These are phyloP conservation scores for Schoenoplectus triqueter DNA, from an alignment of 202 grass and related monocot genomes.

Conservation along the genomic window DNA sequence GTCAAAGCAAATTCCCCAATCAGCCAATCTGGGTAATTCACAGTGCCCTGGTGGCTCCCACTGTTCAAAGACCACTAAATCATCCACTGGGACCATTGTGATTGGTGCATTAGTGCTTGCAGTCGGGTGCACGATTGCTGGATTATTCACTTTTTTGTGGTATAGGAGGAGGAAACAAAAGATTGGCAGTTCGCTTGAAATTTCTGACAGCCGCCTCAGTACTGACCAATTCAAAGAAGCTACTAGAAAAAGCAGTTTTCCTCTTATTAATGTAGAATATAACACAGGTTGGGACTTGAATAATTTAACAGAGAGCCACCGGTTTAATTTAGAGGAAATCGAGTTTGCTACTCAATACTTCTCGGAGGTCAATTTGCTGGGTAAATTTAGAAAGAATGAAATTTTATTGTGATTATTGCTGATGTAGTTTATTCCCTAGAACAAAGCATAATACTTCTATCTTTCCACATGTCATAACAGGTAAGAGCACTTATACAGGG, in stretches of 20 bases:
- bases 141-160: slow-evolving; percentile 63
- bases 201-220: slow-evolving; percentile 89
- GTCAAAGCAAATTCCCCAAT: slow-evolving; percentile 64
- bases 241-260: slow-evolving; percentile 69
- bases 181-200: slow-evolving; percentile 89
- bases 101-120: slow-evolving; percentile 57
- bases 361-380: slow-evolving; percentile 83
- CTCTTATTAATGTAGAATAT: slow-evolving; percentile 74
- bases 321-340: slow-evolving; percentile 97
- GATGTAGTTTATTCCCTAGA: neutral
- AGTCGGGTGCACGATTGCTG: slow-evolving; percentile 51
- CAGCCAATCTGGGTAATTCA: slow-evolving; percentile 41
- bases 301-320: slow-evolving; percentile 72
- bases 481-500: slow-evolving; percentile 72
- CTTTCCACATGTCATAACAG: neutral
- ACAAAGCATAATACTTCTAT: neutral
- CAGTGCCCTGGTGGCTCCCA: neutral
- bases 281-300: slow-evolving; percentile 75
- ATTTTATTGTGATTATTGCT: neutral
- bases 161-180: slow-evolving; percentile 90
- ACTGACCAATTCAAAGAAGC: slow-evolving; percentile 81
- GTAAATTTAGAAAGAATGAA: slow-evolving; percentile 26
- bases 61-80: slow-evolving; percentile 42
- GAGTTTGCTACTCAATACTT: slow-evolving; percentile 97
- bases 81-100: slow-evolving; percentile 52